Evolutionary conservation across 768 basidiomycete genomes (phyloP).

Genomic region (Suillus bovinus): DNA sequence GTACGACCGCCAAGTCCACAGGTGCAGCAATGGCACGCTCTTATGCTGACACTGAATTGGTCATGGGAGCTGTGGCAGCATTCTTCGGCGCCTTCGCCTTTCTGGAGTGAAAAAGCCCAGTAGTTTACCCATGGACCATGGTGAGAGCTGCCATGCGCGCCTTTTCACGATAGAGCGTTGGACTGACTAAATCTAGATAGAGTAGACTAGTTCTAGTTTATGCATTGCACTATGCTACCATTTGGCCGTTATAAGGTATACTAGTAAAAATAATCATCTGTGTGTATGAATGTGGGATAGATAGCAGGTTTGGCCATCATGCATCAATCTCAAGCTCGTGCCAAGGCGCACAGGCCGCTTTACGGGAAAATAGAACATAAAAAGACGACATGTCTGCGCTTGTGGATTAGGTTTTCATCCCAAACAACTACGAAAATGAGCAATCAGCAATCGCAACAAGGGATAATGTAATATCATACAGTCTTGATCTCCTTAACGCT

Average conservation of each 20-base stretch:
- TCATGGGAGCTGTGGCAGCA: conserved; percentile 10
- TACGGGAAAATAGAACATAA: background rate
- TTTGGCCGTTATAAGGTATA: background rate
- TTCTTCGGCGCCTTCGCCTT: conserved; percentile 1
- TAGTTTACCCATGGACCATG: background rate
- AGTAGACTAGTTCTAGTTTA: background rate
- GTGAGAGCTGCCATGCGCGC: background rate
- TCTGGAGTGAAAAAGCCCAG: background rate
- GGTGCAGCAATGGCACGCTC: conserved; percentile 5
- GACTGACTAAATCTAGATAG: background rate
- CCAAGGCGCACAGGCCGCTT: too few relatives aligned
- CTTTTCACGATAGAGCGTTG: background rate
- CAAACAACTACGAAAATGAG: conserved; percentile 24
- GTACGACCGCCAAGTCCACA: background rate
- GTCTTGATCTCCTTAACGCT: conserved; percentile 70
- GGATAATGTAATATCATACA: conserved; percentile 35
- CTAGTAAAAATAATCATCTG: background rate
- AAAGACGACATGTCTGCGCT: background rate
- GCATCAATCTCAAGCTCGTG: background rate
- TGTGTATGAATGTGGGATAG: background rate
- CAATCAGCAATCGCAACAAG: background rate
- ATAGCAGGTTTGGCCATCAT: background rate
- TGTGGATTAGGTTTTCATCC: conserved; percentile 20
- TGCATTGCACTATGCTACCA: conserved; percentile 1
- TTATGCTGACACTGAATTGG: conserved; percentile 1